Evolutionary conservation across 352 stramenopile genomes (phyloP).

Genomic region (Phytophthora ohioensis): DNA sequence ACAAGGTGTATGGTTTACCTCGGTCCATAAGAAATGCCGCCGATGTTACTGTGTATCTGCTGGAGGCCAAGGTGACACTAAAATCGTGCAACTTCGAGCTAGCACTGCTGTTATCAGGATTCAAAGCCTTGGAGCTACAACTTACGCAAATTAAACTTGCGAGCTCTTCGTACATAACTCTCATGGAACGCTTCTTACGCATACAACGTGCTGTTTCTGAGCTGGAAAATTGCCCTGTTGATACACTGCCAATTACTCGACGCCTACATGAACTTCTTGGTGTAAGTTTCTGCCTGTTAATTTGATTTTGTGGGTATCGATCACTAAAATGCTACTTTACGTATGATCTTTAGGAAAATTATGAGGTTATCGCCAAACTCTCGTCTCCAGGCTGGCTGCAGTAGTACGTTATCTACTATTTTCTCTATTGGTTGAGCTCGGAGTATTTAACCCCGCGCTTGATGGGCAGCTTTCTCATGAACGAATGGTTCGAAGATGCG

Average conservation of each 20-base stretch:
- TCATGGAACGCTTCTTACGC: slow-evolving; percentile 35
- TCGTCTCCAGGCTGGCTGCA: slow-evolving; percentile 52
- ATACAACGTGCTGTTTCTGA: slow-evolving; percentile 54
- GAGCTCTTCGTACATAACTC: slow-evolving; percentile 18
- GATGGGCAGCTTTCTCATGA: slow-evolving; percentile 29
- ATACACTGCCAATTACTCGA: slow-evolving; percentile 34
- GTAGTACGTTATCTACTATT: slow-evolving; percentile 24
- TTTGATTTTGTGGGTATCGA: not conserved
- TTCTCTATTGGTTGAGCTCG: not conserved
- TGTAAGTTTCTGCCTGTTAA: slow-evolving; percentile 16
- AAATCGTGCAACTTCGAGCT: slow-evolving; percentile 59
- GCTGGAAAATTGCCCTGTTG: slow-evolving; percentile 52
- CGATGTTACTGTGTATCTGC: slow-evolving; percentile 27
- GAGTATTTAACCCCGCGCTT: not conserved
- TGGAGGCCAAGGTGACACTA: slow-evolving; percentile 36
- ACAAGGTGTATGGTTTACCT: slow-evolving; percentile 27
- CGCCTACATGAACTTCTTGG: slow-evolving; percentile 31
- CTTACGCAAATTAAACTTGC: slow-evolving; percentile 30
- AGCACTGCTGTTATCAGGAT: slow-evolving; percentile 53
- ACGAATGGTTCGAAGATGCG: slow-evolving; percentile 33
- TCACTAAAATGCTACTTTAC: not conserved
- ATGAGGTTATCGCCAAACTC: slow-evolving; percentile 34
- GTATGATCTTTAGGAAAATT: slow-evolving; percentile 38
- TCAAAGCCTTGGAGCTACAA: slow-evolving; percentile 36
- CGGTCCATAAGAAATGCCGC: slow-evolving; percentile 9